These are phyloP conservation scores for Calonectria henricotiae DNA, from an alignment of 2,329 filamentous ascomycete species.

Conservation along the genomic window DNA sequence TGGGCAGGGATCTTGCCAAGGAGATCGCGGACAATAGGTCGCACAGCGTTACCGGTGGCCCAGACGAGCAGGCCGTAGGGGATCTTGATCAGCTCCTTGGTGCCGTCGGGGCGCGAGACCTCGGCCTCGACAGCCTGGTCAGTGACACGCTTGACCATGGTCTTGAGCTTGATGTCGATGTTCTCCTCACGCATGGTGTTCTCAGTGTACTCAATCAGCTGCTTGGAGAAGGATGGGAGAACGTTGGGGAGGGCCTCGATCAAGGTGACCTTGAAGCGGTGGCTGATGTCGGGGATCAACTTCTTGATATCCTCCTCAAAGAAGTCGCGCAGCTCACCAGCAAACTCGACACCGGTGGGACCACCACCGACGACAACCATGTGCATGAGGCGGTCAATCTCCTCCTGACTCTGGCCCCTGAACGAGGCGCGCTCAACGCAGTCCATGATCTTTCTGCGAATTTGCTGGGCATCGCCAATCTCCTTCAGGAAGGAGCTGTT, in stretches of 20 bases:
- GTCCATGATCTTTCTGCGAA: slow-evolving; percentile 99
- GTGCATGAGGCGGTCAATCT: slow-evolving; percentile 94
- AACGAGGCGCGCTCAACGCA: slow-evolving; percentile 98
- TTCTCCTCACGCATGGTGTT: slow-evolving; percentile 99
- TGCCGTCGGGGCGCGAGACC: slow-evolving; percentile 84
- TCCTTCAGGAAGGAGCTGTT: slow-evolving; percentile 99
- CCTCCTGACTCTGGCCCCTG: slow-evolving; percentile 92
- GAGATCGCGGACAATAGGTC: slow-evolving; percentile 90
- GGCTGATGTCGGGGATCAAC: slow-evolving; percentile 94
- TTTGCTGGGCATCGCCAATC: slow-evolving; percentile 94
- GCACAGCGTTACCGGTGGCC: slow-evolving; percentile 97
- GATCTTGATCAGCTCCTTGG: slow-evolving; percentile 85
- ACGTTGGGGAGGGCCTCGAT: slow-evolving; percentile 98
- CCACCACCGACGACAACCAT: slow-evolving; percentile 98
- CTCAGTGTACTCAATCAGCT: slow-evolving; percentile 99
- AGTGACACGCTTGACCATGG: slow-evolving; percentile 98
- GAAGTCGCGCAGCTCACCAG: slow-evolving; percentile 98
- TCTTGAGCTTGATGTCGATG: slow-evolving; percentile 98
- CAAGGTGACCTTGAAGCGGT: slow-evolving; percentile 96
- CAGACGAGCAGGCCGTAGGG: slow-evolving; percentile 97
- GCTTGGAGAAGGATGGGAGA: slow-evolving; percentile 98
- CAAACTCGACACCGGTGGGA: slow-evolving; percentile 97
- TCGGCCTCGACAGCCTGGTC: slow-evolving; percentile 95
- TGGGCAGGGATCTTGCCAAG: slow-evolving; percentile 94
- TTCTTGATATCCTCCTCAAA: slow-evolving; percentile 99